Evolutionary conservation across 1,284 basidiomycete species (phyloP), one percentile per base, ranked within the genome.

Genomic region (Ustilago trichophora): DNA sequence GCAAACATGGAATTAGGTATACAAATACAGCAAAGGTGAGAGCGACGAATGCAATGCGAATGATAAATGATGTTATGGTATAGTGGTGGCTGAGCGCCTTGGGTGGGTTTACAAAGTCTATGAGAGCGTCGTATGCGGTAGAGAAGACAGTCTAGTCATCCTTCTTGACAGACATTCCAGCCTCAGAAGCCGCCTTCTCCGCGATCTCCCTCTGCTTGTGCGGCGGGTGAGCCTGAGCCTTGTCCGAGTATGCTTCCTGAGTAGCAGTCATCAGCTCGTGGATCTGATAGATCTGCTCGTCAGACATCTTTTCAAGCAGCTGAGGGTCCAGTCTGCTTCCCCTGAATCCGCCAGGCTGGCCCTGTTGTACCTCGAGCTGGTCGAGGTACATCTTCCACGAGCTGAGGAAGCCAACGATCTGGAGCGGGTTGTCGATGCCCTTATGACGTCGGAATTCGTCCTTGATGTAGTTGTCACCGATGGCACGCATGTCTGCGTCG

Each of bases 311-410:
- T 15, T 77, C 75, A 15, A 77, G 44, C 32, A 77, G 38, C 22
- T 59, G 52, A 12, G 73, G 48, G 32, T 78, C 73, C 13, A 80
- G 36, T 10, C 72, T 43, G 25, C 67, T 38, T 0, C 78, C 76
- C 6, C 60, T 51, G 36, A 65, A 62, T 2, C 71, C 71, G 0
- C 57, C 52, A 8, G 59, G 51, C 12, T 64, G 37, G 13, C 64
- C 59, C 31, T 64, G 64, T 21, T 71, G 59, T 27, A 63, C 62
- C 41, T 73, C 72, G 8, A 82, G 48, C 10, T 71, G 56, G 34
- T 82, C 80, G 16, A 81, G 63, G 48, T 82, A 82, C 41, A 76
- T 64, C 60, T 81, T 81, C 80, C 80, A 82, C 36, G 78, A 75
- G 37, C 73, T 72, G 16, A 81, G 63, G 54, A 82, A 82, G 3